Conservation (phyloP, 2,329 filamentous ascomycete species). For the Penicillium sp. region DNA sequence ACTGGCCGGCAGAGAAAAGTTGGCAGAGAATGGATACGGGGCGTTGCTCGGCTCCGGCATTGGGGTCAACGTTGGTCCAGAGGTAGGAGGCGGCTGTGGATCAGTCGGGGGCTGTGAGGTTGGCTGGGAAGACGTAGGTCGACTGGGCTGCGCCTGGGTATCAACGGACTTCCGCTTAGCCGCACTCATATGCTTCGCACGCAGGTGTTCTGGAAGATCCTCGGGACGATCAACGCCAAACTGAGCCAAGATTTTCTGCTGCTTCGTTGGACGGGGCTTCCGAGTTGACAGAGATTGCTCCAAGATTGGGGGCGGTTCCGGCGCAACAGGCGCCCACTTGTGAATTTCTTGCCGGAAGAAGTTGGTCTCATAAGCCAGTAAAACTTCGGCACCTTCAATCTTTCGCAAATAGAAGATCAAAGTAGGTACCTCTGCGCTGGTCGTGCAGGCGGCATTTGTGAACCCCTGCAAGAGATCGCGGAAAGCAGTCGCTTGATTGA, state of each 20-base stretch:
- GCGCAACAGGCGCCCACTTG: slow-evolving; percentile 87
- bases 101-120: slow-evolving; percentile 28
- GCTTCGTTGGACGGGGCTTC: slow-evolving; percentile 92
- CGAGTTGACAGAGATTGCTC: slow-evolving; percentile 85
- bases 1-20: slow-evolving; percentile 34
- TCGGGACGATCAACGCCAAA: slow-evolving; percentile 86
- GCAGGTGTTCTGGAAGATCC: slow-evolving; percentile 75
- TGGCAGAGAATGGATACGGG: slow-evolving; percentile 37
- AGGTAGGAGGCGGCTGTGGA: slow-evolving; percentile 26
- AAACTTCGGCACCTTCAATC: slow-evolving; percentile 91
- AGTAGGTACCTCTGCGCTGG: slow-evolving; percentile 77
- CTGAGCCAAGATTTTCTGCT: slow-evolving; percentile 88
- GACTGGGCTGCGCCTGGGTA: slow-evolving; percentile 22
- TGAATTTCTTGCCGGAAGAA: slow-evolving; percentile 94
- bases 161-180: slow-evolving; percentile 66
- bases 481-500: slow-evolving; percentile 77
- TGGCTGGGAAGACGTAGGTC: slow-evolving; percentile 28
- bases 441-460: slow-evolving; percentile 74
- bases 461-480: slow-evolving; percentile 73
- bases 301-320: slow-evolving; percentile 75
- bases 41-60: slow-evolving; percentile 28
- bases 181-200: slow-evolving; percentile 64
- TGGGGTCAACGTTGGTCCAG: slow-evolving; percentile 30
- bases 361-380: slow-evolving; percentile 90
- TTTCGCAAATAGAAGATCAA: slow-evolving; percentile 95